Evolutionary conservation across 129 eudicot genomes (phyloP).

Genomic region (Arctium lappa): DNA sequence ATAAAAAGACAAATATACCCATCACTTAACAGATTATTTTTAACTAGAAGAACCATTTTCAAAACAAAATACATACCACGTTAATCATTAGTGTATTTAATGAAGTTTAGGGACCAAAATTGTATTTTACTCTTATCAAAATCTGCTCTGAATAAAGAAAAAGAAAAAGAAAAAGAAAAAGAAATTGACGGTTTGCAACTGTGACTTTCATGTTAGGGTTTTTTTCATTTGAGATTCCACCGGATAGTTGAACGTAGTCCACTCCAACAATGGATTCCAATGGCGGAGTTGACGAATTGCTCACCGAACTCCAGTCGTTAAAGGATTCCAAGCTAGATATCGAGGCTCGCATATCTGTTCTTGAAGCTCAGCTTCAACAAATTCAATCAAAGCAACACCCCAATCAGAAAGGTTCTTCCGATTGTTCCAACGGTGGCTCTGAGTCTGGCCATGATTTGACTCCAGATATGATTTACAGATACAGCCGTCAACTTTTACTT

Average conservation of each 20-base stretch:
- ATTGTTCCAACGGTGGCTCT: background rate
- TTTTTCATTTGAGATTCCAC: conserved; percentile 10
- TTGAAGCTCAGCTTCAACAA: conserved; percentile 58
- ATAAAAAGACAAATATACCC: too few relatives aligned
- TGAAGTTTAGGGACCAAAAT: too few relatives aligned
- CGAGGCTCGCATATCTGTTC: conserved; percentile 56
- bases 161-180: too few relatives aligned
- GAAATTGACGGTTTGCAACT: background rate
- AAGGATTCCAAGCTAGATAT: conserved; percentile 49
- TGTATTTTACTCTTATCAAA: too few relatives aligned
- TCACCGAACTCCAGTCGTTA: conserved; percentile 51
- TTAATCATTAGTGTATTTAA: too few relatives aligned
- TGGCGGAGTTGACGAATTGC: conserved; percentile 39
- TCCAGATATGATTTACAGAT: conserved; percentile 69
- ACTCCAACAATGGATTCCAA: conserved; percentile 44
- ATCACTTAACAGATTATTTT: too few relatives aligned
- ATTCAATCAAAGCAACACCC: conserved; percentile 18
- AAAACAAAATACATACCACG: too few relatives aligned
- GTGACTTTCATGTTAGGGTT: conserved; percentile 26
- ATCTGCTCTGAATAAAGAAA: too few relatives aligned
- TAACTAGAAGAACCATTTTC: too few relatives aligned
- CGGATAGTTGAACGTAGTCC: background rate
- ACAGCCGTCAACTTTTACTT: conserved; percentile 90
- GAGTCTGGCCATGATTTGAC: conserved; percentile 46
- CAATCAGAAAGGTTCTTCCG: background rate